Base-by-base conservation (phyloP, 257 asterid species). In the Forsythia viridissima region DNA sequence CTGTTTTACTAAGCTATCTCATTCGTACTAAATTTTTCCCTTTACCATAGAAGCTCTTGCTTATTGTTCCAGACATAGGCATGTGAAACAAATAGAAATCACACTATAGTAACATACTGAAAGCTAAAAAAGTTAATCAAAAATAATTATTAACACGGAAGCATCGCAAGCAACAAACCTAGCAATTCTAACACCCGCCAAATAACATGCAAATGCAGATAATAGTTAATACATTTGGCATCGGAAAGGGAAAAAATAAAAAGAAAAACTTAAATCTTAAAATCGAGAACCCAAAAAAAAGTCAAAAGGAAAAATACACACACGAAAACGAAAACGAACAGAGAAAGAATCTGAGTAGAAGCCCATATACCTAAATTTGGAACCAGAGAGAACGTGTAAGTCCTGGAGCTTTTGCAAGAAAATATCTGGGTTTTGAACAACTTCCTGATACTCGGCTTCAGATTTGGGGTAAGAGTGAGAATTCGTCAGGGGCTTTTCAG, bases 361-460 rank as follows among this genome's bases (percentile, higher is more conserved):
- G 30, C 39, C 38, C 3, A 1, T 2, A 43, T 74, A 88, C 94
- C 88, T 82, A 90, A 88, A 88, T 74, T 85, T 87, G 82, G 88
- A 76, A 7, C 80, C 90, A 43, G 80, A 79, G 76, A 83, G 92
- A 40, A 75, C 81, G 80, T 92, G 96, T 70, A 93, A 95, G 78
- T 86, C 78, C 59, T 84, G 89, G 66, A 95, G 97, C 82, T 88
- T 93, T 75, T 88, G 87, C 87, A 80, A 77, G 88, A 93, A 93
- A 81, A 87, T 6, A 73, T 92, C 91, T 4, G 97, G 88, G 88
- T 80, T 86, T 72, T 91, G 94, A 80, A 84, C 80, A 82, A 95
- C 86, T 77, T 93, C 85, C n/a, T 85, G 92, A 76, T 86, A 95
- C 61, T 89, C 94, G 37, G 95, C 97, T 89, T 93, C 91, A 55